Base-by-base conservation (phyloP, 495 filamentous ascomycete species). In the Achaetomiella virescens region DNA sequence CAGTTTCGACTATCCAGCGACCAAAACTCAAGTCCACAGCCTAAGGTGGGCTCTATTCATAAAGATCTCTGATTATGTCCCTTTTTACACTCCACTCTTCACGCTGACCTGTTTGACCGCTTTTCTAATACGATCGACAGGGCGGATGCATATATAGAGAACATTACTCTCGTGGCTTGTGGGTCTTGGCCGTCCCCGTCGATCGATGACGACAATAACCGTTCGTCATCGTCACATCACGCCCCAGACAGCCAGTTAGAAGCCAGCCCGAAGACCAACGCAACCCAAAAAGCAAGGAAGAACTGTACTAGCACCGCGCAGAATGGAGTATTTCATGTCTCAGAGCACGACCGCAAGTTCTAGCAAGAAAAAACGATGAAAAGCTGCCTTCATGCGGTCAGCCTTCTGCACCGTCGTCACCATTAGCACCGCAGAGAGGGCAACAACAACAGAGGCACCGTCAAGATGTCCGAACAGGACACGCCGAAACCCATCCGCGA, bases 321-420 rank as follows among this genome's bases (percentile, higher is more conserved):
- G 6, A n/a, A 60, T 60, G 58, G 58, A 60, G 29, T 60, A 52
- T 41, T 60, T 60, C n/a, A 52, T 51, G 20, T 31, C 44, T n/a
- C 58, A 60, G 52, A 60, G 22, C 33, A 47, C 36, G 44, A 35
- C 11, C 47, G 31, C 41, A 51, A n/a, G 11, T 7, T 50, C 2
- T 17, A 50, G 22, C 48, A 57, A 27, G 31, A 57, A 17, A 12
- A 41, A 18, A n/a, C n/a, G n/a, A 51, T 5, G 18, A 55, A 29
- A 40, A 55, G 20, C 22, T 38, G 24, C 33, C 38, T 9, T 37
- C 18, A 45, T 0, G 12, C 47, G 25, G 18, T 10, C 27, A 24
- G 25, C 1, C 20, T 22, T 18, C 6, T 0, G 29, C 38, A 35
- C 36, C 48, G 33, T 12, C 49, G 25, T 22, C 12, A 48, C 9